phyloP scores from a whole-genome alignment of 2,329 filamentous ascomycete species.

The Polytolypa hystricis region DNA sequence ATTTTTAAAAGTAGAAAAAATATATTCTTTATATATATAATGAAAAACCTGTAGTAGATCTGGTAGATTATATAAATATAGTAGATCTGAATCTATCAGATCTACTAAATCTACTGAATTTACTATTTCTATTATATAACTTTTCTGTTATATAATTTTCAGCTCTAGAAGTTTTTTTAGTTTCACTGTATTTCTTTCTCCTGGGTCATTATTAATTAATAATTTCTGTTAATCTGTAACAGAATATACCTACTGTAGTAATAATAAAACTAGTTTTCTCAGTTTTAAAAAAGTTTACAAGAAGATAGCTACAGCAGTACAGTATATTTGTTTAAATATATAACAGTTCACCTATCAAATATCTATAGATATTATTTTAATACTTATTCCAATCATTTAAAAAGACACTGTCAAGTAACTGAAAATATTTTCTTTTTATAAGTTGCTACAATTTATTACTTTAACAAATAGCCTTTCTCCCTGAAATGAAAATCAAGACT shows the following conservation, averaged over 20 bases:
- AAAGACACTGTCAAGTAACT: not conserved
- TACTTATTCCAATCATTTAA: not conserved
- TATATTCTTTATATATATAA: too few species aligned
- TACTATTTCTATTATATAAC: too few species aligned
- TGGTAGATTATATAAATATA: too few species aligned
- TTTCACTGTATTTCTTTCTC: too few species aligned
- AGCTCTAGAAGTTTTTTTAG: too few species aligned
- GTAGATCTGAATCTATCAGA: too few species aligned
- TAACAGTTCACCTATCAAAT: slow-evolving; percentile 44
- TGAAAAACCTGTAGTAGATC: too few species aligned
- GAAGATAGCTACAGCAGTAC: slow-evolving; percentile 71
- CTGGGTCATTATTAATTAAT: too few species aligned
- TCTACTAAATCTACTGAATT: too few species aligned
- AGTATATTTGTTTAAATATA: slow-evolving; percentile 75
- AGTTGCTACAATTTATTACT: not conserved
- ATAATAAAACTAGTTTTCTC: slow-evolving; percentile 65
- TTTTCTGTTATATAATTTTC: too few species aligned
- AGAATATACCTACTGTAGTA: slow-evolving; percentile 58
- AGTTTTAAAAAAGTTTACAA: slow-evolving; percentile 69
- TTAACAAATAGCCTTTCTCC: not conserved
- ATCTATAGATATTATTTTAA: not conserved
- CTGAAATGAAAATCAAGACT: not conserved
- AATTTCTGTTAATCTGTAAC: too few species aligned
- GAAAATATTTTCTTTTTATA: not conserved
- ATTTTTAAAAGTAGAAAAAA: too few species aligned